A percentile compares a stretch with the other conserved stretches of the same genome.
Conservation (phyloP, 75 land plant genomes). For the Picea glauca region DNA sequence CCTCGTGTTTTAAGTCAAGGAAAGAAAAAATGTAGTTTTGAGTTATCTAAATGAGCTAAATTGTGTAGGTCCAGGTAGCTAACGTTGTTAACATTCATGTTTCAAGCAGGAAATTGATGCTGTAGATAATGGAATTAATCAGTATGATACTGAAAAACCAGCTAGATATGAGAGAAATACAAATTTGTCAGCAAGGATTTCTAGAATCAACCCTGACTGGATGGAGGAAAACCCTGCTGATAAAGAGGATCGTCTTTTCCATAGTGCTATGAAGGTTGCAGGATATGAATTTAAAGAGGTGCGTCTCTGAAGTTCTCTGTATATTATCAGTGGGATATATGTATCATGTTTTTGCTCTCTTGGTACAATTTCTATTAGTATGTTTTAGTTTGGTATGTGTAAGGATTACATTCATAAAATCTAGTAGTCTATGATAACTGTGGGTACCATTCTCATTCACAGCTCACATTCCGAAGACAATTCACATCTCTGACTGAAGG, state of each 20-base stretch:
- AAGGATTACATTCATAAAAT: too few species aligned
- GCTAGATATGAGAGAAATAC: slow-evolving; percentile 27
- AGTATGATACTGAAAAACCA: slow-evolving; percentile 23
- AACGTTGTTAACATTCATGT: neutral
- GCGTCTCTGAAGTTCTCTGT: neutral
- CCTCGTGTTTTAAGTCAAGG: neutral
- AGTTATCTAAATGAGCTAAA: neutral
- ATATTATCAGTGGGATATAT: neutral
- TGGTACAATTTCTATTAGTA: too few species aligned
- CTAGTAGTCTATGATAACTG: too few species aligned
- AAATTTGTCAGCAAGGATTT: slow-evolving; percentile 21
- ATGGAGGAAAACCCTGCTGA: slow-evolving; percentile 18
- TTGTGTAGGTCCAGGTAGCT: neutral
- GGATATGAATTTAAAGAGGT: slow-evolving; percentile 23
- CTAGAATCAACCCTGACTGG: slow-evolving; percentile 26
- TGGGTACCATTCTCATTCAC: too few species aligned
- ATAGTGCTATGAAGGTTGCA: slow-evolving; percentile 24
- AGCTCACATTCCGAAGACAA: too few species aligned
- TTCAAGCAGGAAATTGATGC: slow-evolving; percentile 22
- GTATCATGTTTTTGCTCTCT: neutral
- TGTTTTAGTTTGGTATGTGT: too few species aligned
- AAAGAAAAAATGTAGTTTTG: neutral
- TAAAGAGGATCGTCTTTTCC: slow-evolving; percentile 13
- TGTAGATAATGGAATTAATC: slow-evolving; percentile 29
- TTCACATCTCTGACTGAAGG: too few species aligned